Evolutionary conservation across 73 alveolate species (phyloP), one percentile per base, ranked within the genome.

Genomic region (Stentor coeruleus): DNA sequence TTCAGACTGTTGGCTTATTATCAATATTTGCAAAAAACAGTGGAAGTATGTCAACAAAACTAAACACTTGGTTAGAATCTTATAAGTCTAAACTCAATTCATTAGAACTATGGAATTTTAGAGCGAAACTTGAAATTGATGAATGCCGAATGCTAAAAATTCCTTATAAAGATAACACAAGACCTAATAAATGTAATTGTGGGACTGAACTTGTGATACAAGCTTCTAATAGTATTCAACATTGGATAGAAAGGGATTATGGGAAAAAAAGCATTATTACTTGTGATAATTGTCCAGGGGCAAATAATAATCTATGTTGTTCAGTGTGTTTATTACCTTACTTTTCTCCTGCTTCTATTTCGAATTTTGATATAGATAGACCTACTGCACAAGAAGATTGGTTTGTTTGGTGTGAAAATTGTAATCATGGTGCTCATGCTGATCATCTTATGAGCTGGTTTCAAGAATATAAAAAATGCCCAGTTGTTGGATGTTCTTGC

Each of bases 351-450:
- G 6, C 20, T 11, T 11, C 66, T 11, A 20, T 49, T 49, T 49
- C 66, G 28, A 6, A 49, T 11, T 49, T 49, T 20, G 66, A 49
- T 20, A 6, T 11, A 49, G 66, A 49, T 6, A 6, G 66, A 11
- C n/a, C n/a, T n/a, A n/a, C n/a, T n/a, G n/a, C n/a, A n/a, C 20
- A 6, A 49, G 66, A 49, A 20, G 83, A 75, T 1, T 75, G 83
- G 83, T 40, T 40, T 35, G 58, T 35, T 75, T 75, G 83, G 72
- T 75, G 83, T 33, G 59, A 75, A 40, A 75, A 38, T 26, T 75
- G 83, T 38, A 15, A 40, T n/a, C 83, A 75, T 38, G 83, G 83
- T 0, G 83, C 80, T 6, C 83, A 75, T 33, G 28, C 83, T 14
- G 72, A 35, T 75, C 83, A 75, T 33, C 26, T 75, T 38, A 20